Evolutionary conservation across 2,329 filamentous ascomycete species (phyloP).

Genomic region (Arthrobotrys pseudoclavata): DNA sequence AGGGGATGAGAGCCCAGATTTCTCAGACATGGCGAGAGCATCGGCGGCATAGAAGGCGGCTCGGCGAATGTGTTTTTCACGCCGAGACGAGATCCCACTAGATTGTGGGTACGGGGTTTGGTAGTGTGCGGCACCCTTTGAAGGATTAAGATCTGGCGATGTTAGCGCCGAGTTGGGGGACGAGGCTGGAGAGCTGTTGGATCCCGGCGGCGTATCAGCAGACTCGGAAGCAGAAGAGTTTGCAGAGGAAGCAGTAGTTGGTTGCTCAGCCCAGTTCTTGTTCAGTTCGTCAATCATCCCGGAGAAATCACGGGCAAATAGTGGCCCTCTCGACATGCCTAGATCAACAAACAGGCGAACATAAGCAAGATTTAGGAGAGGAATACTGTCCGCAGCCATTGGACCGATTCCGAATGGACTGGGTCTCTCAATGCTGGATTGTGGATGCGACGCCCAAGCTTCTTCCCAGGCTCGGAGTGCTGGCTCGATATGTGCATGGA

Average conservation of each 20-base stretch:
- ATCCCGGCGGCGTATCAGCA: constrained; percentile 64
- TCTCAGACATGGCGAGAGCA: constrained; percentile 88
- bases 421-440: constrained; percentile 84
- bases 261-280: constrained; percentile 78
- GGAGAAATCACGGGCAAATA: constrained; percentile 94
- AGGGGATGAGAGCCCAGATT: constrained; percentile 81
- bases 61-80: constrained; percentile 89
- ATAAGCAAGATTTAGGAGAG: constrained; percentile 90
- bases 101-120: constrained; percentile 57
- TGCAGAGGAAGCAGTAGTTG: constrained; percentile 73
- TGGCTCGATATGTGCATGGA: constrained; percentile 95
- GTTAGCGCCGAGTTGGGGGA: constrained; percentile 62
- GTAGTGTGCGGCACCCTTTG: constrained; percentile 61
- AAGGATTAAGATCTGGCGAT: constrained; percentile 62
- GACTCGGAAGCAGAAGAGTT: constrained; percentile 65
- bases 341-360: constrained; percentile 93
- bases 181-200: constrained; percentile 63
- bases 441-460: constrained; percentile 88
- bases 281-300: constrained; percentile 90
- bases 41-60: constrained; percentile 97
- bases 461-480: constrained; percentile 94
- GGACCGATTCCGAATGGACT: constrained; percentile 86
- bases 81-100: constrained; percentile 73
- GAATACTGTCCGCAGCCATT: constrained; percentile 89
- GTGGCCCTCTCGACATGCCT: constrained; percentile 89